These are phyloP conservation scores for Coemansia sp. DNA, from an alignment of 192 early-diverging fungal species.

Conservation along the genomic window DNA sequence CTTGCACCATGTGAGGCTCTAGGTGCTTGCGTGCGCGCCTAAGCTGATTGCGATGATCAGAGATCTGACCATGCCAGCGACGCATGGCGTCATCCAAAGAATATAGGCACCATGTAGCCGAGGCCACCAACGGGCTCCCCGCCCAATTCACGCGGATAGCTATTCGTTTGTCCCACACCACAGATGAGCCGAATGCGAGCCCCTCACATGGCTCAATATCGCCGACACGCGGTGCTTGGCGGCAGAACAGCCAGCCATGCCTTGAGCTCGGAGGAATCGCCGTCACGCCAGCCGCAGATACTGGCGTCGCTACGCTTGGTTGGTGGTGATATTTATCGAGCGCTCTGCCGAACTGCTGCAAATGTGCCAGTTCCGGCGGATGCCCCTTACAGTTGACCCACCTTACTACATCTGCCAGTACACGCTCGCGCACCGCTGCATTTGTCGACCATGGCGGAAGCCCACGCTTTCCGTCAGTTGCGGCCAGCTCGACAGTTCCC, in stretches of 20 bases:
- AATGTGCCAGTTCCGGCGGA: conserved; percentile 40
- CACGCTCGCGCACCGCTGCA: conserved; percentile 38
- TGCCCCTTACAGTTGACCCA: conserved; percentile 36
- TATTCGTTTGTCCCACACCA: conserved; percentile 40
- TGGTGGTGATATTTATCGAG: conserved; percentile 6
- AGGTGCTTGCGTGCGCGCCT: conserved; percentile 1
- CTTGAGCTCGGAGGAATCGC: conserved; percentile 21
- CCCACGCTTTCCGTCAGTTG: neutral
- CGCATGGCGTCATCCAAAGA: conserved; percentile 24
- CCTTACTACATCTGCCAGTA: conserved; percentile 20
- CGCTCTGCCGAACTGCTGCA: conserved; percentile 20
- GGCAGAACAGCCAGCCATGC: conserved; percentile 38
- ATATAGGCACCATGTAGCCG: conserved; percentile 19
- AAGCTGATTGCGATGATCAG: conserved; percentile 15
- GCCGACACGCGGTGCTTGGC: conserved; percentile 29
- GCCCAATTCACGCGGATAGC: conserved; percentile 2
- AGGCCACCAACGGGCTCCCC: neutral
- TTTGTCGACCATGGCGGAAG: conserved; percentile 25
- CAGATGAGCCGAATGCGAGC: conserved; percentile 5
- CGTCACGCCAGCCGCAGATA: conserved; percentile 26
- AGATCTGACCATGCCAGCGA: conserved; percentile 7
- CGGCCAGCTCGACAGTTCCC: conserved; percentile 24
- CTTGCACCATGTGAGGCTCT: conserved; percentile 14
- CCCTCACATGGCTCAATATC: conserved; percentile 11
- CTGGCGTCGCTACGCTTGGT: neutral